phyloP scores from a whole-genome alignment of 108 stramenopile species.

The Mayamaea pseudoterrestris region DNA sequence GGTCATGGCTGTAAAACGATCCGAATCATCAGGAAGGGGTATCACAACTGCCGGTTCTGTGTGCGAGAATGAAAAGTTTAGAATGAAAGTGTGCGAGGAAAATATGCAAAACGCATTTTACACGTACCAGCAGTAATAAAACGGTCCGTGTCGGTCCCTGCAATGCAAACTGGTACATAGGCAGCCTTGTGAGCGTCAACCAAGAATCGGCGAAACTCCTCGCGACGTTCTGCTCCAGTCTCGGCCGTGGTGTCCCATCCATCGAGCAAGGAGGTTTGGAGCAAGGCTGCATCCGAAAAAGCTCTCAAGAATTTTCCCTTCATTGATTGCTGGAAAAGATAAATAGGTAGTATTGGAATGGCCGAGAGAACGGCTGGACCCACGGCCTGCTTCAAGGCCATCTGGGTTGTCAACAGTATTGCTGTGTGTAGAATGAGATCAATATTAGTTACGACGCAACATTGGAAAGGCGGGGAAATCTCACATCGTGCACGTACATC shows the following conservation, averaged over 20 bases:
- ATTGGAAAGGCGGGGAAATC: slow-evolving; percentile 26
- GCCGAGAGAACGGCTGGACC: slow-evolving; percentile 63
- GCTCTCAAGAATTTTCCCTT: slow-evolving; percentile 40
- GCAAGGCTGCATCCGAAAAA: slow-evolving; percentile 62
- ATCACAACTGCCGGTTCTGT: too few species aligned
- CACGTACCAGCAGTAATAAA: slow-evolving; percentile 67
- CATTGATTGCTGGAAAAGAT: slow-evolving; percentile 36
- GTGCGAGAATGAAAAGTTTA: too few species aligned
- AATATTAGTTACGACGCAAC: slow-evolving; percentile 7
- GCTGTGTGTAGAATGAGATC: too few species aligned
- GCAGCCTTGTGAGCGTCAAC: slow-evolving; percentile 85
- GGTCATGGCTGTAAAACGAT: too few species aligned
- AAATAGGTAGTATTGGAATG: slow-evolving; percentile 46
- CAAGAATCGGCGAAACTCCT: slow-evolving; percentile 65
- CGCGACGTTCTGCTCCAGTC: slow-evolving; percentile 44
- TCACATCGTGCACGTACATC: too few species aligned
- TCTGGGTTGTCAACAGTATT: slow-evolving; percentile 29
- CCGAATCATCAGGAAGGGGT: too few species aligned
- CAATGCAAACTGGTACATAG: slow-evolving; percentile 82
- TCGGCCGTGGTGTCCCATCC: slow-evolving; percentile 59
- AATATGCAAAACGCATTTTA: too few species aligned
- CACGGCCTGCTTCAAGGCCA: slow-evolving; percentile 40
- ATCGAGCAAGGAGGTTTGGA: slow-evolving; percentile 75
- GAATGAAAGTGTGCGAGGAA: too few species aligned
- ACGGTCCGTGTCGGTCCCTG: slow-evolving; percentile 15